phyloP scores from a whole-genome alignment of 176 grass and related monocot species.

The Guadua angustifolia region DNA sequence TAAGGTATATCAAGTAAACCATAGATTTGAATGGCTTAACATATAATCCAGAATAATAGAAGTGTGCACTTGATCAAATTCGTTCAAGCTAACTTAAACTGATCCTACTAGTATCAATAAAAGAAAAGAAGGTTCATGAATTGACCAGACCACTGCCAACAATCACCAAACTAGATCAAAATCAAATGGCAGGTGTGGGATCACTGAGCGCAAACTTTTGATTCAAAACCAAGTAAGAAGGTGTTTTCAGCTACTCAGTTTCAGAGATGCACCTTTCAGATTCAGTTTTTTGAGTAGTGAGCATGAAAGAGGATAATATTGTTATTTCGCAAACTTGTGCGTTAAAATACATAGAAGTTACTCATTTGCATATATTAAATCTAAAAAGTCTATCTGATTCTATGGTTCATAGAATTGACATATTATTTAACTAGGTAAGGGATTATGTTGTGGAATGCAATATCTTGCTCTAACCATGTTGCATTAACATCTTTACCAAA shows the following conservation, averaged over 20 bases:
- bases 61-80: not conserved
- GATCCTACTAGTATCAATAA: constrained; percentile 30
- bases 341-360: not conserved
- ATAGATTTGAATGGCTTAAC: too few species aligned
- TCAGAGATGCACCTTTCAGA: constrained; percentile 26
- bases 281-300: constrained; percentile 32
- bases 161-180: constrained; percentile 6
- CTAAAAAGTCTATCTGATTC: too few species aligned
- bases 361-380: constrained; percentile 19
- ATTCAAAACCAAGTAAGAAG: constrained; percentile 92
- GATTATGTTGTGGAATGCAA: not conserved
- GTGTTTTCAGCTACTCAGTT: constrained; percentile 37
- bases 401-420: too few species aligned
- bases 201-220: constrained; percentile 37
- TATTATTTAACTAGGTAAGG: too few species aligned
- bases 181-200: constrained; percentile 1
- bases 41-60: too few species aligned
- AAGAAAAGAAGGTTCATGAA: constrained; percentile 23
- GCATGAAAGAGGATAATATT: not conserved
- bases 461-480: not conserved
- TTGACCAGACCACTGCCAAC: not conserved
- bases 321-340: not conserved
- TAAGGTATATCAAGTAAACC: too few species aligned
- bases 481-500: not conserved
- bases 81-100: not conserved